A percentile compares a stretch with the other conserved stretches of the same genome.
These are phyloP conservation scores for Botrytis squamosa DNA, from an alignment of 2,329 filamentous ascomycete species.

Conservation along the genomic window DNA sequence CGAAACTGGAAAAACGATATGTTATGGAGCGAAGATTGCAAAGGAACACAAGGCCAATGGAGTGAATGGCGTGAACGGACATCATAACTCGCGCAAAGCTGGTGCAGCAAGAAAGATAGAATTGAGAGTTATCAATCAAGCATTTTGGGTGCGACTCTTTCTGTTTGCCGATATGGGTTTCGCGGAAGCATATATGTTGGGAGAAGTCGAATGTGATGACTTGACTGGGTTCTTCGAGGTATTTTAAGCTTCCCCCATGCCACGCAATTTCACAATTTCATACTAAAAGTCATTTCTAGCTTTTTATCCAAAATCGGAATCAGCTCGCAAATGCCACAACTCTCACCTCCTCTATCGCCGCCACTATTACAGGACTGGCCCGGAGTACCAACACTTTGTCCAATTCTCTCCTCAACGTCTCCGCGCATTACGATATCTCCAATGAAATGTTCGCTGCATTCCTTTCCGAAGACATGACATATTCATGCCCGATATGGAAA, in stretches of 20 bases:
- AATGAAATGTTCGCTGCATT: constrained; percentile 76
- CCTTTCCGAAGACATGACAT: constrained; percentile 73
- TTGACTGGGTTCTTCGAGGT: constrained; percentile 68
- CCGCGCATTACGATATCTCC: constrained; percentile 72
- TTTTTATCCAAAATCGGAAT: constrained; percentile 69
- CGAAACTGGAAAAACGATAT: constrained; percentile 43
- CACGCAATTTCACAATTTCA: background rate
- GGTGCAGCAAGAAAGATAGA: constrained; percentile 48
- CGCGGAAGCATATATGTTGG: constrained; percentile 65
- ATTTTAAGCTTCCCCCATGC: constrained; percentile 20
- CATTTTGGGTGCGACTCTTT: constrained; percentile 68
- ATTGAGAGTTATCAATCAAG: constrained; percentile 60
- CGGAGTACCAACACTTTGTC: constrained; percentile 56
- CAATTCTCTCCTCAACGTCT: constrained; percentile 63
- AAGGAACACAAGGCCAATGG: constrained; percentile 40
- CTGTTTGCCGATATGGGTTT: constrained; percentile 76
- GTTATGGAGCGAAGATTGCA: constrained; percentile 50
- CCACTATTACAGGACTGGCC: constrained; percentile 57
- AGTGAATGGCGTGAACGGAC: constrained; percentile 27
- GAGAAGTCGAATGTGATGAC: constrained; percentile 65
- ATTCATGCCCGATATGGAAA: constrained; percentile 69
- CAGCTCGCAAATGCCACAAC: constrained; percentile 64
- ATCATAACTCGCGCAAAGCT: constrained; percentile 41
- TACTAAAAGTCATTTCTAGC: constrained; percentile 41
- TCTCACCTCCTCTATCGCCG: constrained; percentile 57